Base-by-base conservation (phyloP, 306 rosid species). In the Corylus heterophylla region DNA sequence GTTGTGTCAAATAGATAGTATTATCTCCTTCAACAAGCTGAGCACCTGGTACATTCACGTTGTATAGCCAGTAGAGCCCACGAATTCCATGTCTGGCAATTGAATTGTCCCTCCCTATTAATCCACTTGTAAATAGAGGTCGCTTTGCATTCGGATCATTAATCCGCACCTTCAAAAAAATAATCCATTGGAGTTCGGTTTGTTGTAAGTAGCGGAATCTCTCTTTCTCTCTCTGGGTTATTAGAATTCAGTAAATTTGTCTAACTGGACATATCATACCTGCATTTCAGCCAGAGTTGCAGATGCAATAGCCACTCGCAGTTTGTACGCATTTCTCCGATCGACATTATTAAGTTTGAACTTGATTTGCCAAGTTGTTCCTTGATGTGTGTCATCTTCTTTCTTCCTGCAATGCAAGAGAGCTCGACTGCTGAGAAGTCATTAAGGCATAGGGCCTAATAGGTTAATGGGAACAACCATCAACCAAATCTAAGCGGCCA, bases 61-160 rank as follows among this genome's bases (percentile, higher is more conserved):
- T 84, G 84, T 47, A 93, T 31, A 89, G 84, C 98, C 96, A 85
- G 56, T 93, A 85, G 44, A 95, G 93, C 7, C 99, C 99, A 67
- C 93, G 99, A 78, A 90, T 91, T 70, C 99, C 99, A 74, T 95
- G 99, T 69, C 99, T 90, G 4, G 99, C 99, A 1, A 95, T 87
- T 42, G 99, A 90, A 67, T 95, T 95, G 81, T 95, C 99, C 73
- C 69, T 91, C 79, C 99, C 99, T 70, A 95, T 91, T 63, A 93
- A 82, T n/a, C 98, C 99, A 81, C 92, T 95, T 44, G 96, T 85
- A 85, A 93, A 95, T 54, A 91, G 54, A 69, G 98, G 89, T 5
- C 82, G 88, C 68, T 59, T 78, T 11, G 79, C 84, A 67, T 83
- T 87, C 39, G 91, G 83, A 66, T 95, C 88, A 42, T 95, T 93